phyloP scores from a whole-genome alignment of 768 basidiomycete genomes.

The Chiua virens region DNA sequence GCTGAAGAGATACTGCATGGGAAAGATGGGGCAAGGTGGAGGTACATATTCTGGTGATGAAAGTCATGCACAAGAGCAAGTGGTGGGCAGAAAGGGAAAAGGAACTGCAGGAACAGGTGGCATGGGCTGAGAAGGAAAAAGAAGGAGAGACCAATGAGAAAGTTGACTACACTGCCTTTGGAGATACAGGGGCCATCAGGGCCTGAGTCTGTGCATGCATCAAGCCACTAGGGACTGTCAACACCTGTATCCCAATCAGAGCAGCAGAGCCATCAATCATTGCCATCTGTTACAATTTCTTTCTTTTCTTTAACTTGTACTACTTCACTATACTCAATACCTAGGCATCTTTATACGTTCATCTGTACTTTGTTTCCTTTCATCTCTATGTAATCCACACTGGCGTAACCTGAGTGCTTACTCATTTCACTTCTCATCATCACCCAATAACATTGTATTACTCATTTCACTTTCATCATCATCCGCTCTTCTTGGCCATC shows the following conservation, averaged over 20 bases:
- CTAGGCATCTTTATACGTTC: too few species aligned
- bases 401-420: too few species aligned
- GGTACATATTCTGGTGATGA: constrained; percentile 40
- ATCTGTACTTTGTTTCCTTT: too few species aligned
- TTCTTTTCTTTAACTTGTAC: too few species aligned
- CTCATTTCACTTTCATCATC: too few species aligned
- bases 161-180: constrained; percentile 14
- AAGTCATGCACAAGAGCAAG: constrained; percentile 36
- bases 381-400: too few species aligned
- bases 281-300: too few species aligned
- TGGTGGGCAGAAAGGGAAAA: constrained; percentile 33
- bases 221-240: constrained; percentile 27
- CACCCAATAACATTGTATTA: too few species aligned
- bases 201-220: constrained; percentile 22
- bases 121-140: constrained; percentile 18
- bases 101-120: constrained; percentile 19
- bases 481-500: too few species aligned
- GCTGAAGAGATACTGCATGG: constrained; percentile 66
- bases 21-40: constrained; percentile 69
- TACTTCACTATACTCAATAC: too few species aligned
- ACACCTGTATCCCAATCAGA: constrained; percentile 18
- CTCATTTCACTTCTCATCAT: too few species aligned
- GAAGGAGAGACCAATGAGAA: constrained; percentile 17
- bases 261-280: constrained; percentile 26
- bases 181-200: constrained; percentile 3